Conservation (phyloP, 257 asterid species). For the Salvia miltiorrhiza region DNA sequence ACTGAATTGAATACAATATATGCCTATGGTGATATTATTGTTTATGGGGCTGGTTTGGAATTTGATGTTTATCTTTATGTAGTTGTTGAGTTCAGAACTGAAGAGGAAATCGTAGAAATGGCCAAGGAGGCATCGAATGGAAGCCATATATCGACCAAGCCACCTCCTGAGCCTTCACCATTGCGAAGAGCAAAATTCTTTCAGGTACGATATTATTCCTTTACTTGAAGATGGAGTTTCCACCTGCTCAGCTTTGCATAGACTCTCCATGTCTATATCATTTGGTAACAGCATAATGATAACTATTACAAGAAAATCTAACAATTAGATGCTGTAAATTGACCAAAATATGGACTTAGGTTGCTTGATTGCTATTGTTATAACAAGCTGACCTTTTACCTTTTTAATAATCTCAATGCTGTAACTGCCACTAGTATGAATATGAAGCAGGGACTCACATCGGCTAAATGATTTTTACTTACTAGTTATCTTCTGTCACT, state of each 20-base stretch:
- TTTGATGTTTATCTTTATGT: neutral
- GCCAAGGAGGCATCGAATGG: conserved; percentile 71
- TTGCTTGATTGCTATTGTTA: neutral
- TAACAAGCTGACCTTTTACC: neutral
- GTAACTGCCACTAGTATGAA: neutral
- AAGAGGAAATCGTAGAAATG: conserved; percentile 41
- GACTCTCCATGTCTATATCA: neutral
- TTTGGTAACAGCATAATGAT: neutral
- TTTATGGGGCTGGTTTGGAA: neutral
- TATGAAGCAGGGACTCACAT: neutral
- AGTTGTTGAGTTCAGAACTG: conserved; percentile 4
- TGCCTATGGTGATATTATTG: neutral
- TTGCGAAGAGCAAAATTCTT: conserved; percentile 83
- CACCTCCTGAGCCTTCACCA: conserved; percentile 97
- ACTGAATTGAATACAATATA: neutral
- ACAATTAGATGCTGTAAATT: too few relatives aligned
- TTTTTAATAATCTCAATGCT: neutral
- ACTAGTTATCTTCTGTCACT: neutral
- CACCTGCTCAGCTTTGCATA: neutral
- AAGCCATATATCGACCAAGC: conserved; percentile 47
- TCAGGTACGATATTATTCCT: conserved; percentile 38
- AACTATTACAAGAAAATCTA: neutral
- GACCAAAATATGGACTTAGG: neutral
- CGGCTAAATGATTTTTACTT: neutral
- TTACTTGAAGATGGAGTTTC: neutral